Evolutionary conservation across 2,329 filamentous ascomycete species (phyloP), one percentile per base, ranked within the genome.

Genomic region (Phialophora verrucosa): DNA sequence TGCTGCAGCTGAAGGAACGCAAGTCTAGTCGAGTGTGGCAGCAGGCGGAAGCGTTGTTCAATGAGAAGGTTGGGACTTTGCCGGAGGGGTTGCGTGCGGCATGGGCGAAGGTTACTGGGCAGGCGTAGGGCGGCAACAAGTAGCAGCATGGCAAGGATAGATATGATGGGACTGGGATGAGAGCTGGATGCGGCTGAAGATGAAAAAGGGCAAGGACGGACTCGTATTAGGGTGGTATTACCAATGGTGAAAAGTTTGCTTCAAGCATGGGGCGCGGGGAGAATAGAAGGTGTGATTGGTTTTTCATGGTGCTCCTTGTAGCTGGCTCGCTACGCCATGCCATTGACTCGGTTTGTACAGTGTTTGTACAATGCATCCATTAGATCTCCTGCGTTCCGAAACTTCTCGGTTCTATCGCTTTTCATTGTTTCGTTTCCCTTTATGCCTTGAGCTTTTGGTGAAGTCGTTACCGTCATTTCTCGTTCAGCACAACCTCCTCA

Each of bases 31-130:
- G 77, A 6, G 93, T 97, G n/a, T 97, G 93, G 93, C 83, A 86
- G 62, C 87, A 91, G 66, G 93, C 93, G 0, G 88, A 96, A 82
- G 89, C 91, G 80, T 82, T 96, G 63, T 97, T 94, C 82, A 81
- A 62, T 54, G 63, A 50, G 70, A 95, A 95, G 86, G 90, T 93
- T 55, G 84, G 85, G 49, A 88, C 85, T 12, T 79, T 94, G 70
- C 90, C 90, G 1, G 79, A 71, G 42, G 54, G 55, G 6, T 35
- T 71, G 62, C 68, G 62, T 25, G 62, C 57, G 12, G 60, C 64
- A 3, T 56, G 61, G 38, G 53, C 67, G 47, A 71, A 57, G 60
- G 58, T 66, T 12, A 65, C 53, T 12, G 67, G 60, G 31, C 32
- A 38, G n/a, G 59, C 25, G 20, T n/a, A 55, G 32, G 42, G 12